A percentile compares a stretch with the other conserved stretches of the same genome.
Conservation (phyloP, 495 filamentous ascomycete genomes). For the Podospora conica region DNA sequence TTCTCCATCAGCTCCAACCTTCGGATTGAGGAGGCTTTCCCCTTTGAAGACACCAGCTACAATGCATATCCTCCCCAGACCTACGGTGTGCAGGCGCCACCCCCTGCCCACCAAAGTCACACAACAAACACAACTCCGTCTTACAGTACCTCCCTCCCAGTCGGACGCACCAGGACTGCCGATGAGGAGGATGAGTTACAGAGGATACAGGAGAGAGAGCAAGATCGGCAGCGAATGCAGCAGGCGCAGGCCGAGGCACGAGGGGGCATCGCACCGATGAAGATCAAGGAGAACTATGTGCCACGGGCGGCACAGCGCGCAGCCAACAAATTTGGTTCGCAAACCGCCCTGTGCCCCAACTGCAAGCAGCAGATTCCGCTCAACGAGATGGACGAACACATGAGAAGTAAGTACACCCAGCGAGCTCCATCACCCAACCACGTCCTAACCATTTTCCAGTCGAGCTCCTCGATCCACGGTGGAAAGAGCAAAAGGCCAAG, state of each 20-base stretch:
- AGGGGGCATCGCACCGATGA: slow-evolving; percentile 67
- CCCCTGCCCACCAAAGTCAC: slow-evolving; percentile 29
- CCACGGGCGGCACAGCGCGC: slow-evolving; percentile 71
- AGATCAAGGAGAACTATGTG: slow-evolving; percentile 88
- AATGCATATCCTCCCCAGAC: slow-evolving; percentile 30
- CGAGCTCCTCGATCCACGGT: slow-evolving; percentile 87
- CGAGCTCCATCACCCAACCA: background rate
- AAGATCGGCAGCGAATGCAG: slow-evolving; percentile 64
- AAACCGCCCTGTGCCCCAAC: slow-evolving; percentile 83
- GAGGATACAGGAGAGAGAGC: slow-evolving; percentile 59
- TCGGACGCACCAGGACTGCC: slow-evolving; percentile 21
- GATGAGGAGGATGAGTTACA: slow-evolving; percentile 62
- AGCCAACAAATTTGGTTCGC: slow-evolving; percentile 54
- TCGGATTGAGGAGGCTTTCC: slow-evolving; percentile 94
- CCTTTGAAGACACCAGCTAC: slow-evolving; percentile 55
- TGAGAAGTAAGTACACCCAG: slow-evolving; percentile 58
- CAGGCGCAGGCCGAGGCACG: slow-evolving; percentile 73
- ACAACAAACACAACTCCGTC: slow-evolving; percentile 33
- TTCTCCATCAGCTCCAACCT: slow-evolving; percentile 74
- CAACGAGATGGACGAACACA: slow-evolving; percentile 85
- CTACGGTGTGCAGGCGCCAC: slow-evolving; percentile 24
- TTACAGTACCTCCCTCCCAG: slow-evolving; percentile 25
- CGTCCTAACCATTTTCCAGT: slow-evolving; percentile 18
- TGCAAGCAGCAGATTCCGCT: slow-evolving; percentile 84
- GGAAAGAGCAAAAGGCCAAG: slow-evolving; percentile 93